Evolutionary conservation across 768 basidiomycete genomes (phyloP).

Genomic region (Rhizopogon sp.): DNA sequence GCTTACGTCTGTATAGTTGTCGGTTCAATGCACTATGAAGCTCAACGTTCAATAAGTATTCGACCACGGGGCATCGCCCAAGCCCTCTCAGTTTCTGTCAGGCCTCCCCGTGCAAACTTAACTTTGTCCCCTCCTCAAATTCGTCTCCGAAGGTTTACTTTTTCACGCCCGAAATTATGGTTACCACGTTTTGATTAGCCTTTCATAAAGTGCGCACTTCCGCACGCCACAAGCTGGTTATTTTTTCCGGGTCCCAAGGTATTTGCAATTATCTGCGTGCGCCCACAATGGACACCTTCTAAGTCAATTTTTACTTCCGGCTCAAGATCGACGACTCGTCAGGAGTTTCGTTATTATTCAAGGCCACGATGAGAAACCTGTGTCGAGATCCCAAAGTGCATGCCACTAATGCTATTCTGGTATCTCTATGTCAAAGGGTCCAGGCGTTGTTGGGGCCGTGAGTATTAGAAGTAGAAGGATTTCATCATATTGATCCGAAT

Average conservation of each 20-base stretch:
- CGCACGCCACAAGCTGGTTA: neutral
- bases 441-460: neutral
- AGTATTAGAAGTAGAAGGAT: constrained; percentile 1
- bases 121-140: constrained; percentile 1
- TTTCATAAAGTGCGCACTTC: neutral
- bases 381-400: neutral
- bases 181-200: neutral
- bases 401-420: too few relatives aligned
- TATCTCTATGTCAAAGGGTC: neutral
- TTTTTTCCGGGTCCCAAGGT: neutral
- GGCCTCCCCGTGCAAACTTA: neutral
- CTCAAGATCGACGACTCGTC: neutral
- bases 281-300: neutral
- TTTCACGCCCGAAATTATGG: neutral
- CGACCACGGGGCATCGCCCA: neutral
- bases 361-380: too few relatives aligned
- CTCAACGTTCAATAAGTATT: too few relatives aligned
- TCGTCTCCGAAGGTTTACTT: neutral
- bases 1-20: neutral
- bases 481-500: neutral
- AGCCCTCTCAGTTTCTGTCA: neutral
- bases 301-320: neutral
- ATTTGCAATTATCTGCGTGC: neutral
- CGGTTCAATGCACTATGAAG: neutral
- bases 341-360: too few relatives aligned